phyloP scores from a whole-genome alignment of 495 filamentous ascomycete genomes.

The Penicillium argentinense region DNA sequence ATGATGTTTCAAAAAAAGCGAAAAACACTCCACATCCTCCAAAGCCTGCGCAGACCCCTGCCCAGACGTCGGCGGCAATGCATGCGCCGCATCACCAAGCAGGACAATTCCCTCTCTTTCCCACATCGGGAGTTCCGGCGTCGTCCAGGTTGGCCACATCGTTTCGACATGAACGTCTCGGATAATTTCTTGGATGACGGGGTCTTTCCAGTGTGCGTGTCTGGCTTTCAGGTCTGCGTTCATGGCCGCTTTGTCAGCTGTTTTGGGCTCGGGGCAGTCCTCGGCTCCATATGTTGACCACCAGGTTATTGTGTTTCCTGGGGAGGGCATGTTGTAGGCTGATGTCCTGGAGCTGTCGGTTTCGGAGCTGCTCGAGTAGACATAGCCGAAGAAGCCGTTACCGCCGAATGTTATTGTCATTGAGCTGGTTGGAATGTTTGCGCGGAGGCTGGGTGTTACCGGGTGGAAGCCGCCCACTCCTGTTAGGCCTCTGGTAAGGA shows the following conservation, averaged over 20 bases:
- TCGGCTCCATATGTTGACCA: conserved; percentile 10
- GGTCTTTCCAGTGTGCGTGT: conserved; percentile 8
- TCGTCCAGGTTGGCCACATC: conserved; percentile 11
- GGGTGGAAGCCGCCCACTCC: conserved; percentile 9
- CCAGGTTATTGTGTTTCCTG: conserved; percentile 6
- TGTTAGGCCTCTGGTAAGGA: conserved; percentile 1
- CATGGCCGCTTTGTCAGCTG: neutral
- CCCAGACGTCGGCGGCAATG: conserved; percentile 9
- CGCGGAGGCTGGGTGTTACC: neutral
- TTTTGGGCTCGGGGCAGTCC: conserved; percentile 8
- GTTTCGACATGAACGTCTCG: conserved; percentile 4
- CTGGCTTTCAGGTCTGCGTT: neutral
- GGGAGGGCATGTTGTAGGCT: neutral
- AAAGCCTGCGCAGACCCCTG: conserved; percentile 10
- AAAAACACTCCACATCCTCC: conserved; percentile 7
- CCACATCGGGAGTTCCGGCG: conserved; percentile 6
- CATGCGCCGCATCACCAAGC: conserved; percentile 12
- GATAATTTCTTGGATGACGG: conserved; percentile 8
- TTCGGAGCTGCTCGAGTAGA: conserved; percentile 4
- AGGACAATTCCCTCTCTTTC: conserved; percentile 7
- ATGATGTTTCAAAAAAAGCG: conserved; percentile 3
- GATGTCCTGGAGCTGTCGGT: neutral
- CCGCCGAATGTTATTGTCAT: conserved; percentile 10
- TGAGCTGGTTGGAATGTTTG: neutral
- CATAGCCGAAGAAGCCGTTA: conserved; percentile 8